Base-by-base conservation (phyloP, 2,329 filamentous ascomycete genomes). In the Colletotrichum camelliae region DNA sequence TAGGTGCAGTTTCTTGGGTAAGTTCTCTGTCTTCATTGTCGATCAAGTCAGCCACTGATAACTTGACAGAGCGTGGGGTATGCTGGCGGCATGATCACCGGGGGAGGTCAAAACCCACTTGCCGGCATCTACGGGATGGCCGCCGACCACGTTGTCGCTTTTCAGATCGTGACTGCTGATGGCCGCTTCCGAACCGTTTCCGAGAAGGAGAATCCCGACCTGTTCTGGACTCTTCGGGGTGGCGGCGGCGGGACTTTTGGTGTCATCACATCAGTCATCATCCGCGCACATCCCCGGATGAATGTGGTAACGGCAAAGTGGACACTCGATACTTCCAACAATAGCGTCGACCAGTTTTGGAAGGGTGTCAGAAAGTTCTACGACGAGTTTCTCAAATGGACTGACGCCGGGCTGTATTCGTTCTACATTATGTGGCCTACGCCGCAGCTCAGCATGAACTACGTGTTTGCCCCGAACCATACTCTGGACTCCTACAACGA, bases 161-260 rank as follows among this genome's bases (percentile, higher is more conserved):
- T 85, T 71, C 86, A 91, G 74, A 89, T 91, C 2, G 85, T 93
- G 21, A 89, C 87, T 8, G 88, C 86, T 0, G 79, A 81, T 18
- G 90, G 91, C 2, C 72, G 85, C 13, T 78, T 87, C 15, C 75
- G 91, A 1, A 87, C 81, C 4, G 90, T 90, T 0, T 88, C 84
- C 4, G 85, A 83, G 0, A 79, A 79, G 0, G 75, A 87, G 29
- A 89, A 93, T 77, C 73, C 83, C 0, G 91, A 93, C 67, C 83
- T 94, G n/a, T 48, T 48, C 43, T 48, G 43, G 43, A n/a, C 43
- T 48, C 1, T 93, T 90, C 83, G 60, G 21, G 60, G 60, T 94
- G 91, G 91, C 0, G 91, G 92, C 2, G 89, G 87, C 18, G 90
- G 90, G 16, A 92, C 87, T 29, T 93, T 89, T 78, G 91, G 85